phyloP scores from a whole-genome alignment of 345 rosid genomes.

The Dimocarpus longan region DNA sequence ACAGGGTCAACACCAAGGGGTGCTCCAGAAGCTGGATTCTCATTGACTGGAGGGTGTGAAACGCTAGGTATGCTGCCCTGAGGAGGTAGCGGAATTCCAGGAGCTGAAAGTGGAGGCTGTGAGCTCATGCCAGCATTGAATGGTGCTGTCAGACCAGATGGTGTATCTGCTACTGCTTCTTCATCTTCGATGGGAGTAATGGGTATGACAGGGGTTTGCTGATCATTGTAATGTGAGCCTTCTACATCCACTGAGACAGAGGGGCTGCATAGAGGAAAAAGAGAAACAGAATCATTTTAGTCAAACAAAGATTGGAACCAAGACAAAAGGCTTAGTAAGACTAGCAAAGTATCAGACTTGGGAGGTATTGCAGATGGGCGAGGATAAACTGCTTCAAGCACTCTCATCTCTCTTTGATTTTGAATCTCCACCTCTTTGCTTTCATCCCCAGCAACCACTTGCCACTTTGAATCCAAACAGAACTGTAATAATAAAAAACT shows the following conservation, averaged over 20 bases:
- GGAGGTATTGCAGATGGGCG: constrained; percentile 84
- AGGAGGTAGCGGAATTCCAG: constrained; percentile 34
- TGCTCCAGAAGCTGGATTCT: constrained; percentile 38
- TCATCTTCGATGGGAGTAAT: constrained; percentile 86
- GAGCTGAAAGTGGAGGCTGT: constrained; percentile 35
- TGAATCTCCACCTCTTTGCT: constrained; percentile 72
- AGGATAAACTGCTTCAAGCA: constrained; percentile 96
- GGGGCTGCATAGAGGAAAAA: constrained; percentile 58
- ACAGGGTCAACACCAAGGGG: constrained; percentile 51
- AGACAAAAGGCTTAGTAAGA: constrained; percentile 16
- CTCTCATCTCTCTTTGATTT: constrained; percentile 83
- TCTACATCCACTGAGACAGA: constrained; percentile 46
- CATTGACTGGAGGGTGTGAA: constrained; percentile 30
- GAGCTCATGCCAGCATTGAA: constrained; percentile 30
- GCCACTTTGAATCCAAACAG: constrained; percentile 58
- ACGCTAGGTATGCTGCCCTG: constrained; percentile 28
- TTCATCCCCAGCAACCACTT: constrained; percentile 91
- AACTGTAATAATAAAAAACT: constrained; percentile 51
- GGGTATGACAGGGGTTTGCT: constrained; percentile 60
- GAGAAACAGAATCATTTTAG: neutral
- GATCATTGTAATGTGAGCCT: constrained; percentile 43
- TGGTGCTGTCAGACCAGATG: constrained; percentile 37
- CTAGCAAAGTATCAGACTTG: constrained; percentile 50
- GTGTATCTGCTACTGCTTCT: constrained; percentile 48
- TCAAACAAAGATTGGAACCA: constrained; percentile 19